These are phyloP conservation scores for Leccinum sublutescens DNA, from an alignment of 768 basidiomycete species.

Conservation along the genomic window DNA sequence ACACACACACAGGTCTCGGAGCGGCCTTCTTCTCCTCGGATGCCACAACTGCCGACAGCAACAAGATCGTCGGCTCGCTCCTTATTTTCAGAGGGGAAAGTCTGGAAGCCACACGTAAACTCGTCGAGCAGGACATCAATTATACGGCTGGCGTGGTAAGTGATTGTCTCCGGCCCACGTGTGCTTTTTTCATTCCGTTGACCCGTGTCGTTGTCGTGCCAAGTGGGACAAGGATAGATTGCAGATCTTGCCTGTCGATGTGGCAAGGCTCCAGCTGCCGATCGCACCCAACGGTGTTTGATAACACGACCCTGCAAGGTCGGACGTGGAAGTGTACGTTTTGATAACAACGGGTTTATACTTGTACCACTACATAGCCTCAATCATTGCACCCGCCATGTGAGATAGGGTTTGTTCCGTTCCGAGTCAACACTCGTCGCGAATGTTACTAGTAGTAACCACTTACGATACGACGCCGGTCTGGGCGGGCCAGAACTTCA, in stretches of 20 bases:
- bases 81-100: conserved; percentile 53
- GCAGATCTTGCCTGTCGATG: conserved; percentile 45
- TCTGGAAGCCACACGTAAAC: conserved; percentile 40
- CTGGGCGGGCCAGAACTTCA: background rate
- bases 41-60: conserved; percentile 46
- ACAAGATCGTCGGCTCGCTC: conserved; percentile 57
- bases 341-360: background rate
- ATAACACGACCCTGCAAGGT: background rate
- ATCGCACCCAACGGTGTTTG: background rate
- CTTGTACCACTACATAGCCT: background rate
- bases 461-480: background rate
- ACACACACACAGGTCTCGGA: conserved; percentile 42
- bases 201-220: background rate
- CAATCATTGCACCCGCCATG: background rate
- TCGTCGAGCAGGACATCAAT: conserved; percentile 25
- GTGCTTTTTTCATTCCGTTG: background rate
- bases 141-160: conserved; percentile 26
- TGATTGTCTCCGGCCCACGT: too few relatives aligned
- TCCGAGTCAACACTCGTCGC: too few relatives aligned
- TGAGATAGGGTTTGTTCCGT: background rate
- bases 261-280: conserved; percentile 25
- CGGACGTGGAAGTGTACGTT: background rate
- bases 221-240: conserved; percentile 61
- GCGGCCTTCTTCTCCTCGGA: conserved; percentile 57
- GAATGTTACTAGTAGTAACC: background rate